These are phyloP conservation scores for Leishmania major DNA, from an alignment of 208 protist species.

Conservation along the genomic window DNA sequence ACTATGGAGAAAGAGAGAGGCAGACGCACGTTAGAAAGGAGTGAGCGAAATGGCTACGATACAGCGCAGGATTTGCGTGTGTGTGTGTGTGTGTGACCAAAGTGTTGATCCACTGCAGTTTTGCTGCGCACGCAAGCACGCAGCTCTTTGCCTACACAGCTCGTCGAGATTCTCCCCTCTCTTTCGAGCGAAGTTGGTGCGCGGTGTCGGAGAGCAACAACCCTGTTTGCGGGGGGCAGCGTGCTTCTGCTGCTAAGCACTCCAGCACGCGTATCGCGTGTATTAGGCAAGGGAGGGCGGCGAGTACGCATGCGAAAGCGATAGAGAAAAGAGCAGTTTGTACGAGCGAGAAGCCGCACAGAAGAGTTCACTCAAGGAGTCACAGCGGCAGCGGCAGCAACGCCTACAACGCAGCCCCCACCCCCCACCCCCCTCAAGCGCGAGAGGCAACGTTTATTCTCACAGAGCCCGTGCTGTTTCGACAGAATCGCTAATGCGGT, in stretches of 20 bases:
- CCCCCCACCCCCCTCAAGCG: background rate
- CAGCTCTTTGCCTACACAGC: background rate
- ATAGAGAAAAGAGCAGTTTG: background rate
- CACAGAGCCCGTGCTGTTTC: background rate
- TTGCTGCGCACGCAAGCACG: background rate
- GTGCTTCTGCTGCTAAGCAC: background rate
- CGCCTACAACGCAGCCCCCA: background rate
- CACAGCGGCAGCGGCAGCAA: background rate
- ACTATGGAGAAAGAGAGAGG: conserved; percentile 1
- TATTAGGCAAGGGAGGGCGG: background rate
- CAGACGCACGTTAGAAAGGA: background rate
- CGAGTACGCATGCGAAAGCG: background rate
- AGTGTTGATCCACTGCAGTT: background rate
- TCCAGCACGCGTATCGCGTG: too few relatives aligned
- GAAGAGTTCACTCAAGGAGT: background rate
- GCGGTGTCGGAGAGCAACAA: background rate
- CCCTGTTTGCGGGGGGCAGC: background rate
- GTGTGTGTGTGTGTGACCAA: background rate
- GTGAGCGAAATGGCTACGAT: background rate
- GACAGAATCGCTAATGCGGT: background rate
- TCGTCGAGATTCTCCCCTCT: background rate
- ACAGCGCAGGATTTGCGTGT: background rate
- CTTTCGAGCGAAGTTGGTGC: background rate
- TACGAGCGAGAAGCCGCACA: background rate
- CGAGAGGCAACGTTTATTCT: background rate